Evolutionary conservation across 371 early-diverging fungal genomes (phyloP), one percentile per base, ranked within the genome.

Genomic region (Mortierella sp.): DNA sequence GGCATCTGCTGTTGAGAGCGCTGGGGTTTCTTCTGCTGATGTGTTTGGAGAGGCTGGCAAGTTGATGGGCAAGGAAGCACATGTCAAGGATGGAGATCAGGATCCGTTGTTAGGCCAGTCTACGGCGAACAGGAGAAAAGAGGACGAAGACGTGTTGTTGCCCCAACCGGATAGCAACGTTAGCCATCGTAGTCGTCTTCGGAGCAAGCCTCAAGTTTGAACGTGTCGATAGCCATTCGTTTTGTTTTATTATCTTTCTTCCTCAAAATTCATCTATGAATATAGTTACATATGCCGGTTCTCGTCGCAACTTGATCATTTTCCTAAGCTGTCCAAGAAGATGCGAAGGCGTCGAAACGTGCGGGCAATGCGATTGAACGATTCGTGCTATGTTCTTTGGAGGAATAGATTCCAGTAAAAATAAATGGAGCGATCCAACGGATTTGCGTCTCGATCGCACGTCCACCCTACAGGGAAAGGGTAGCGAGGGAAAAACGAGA

Each of bases 401-500:
- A 58, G 14, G 58, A 58, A 58, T 12, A 58, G 12, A 58, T n/a
- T 58, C 29, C 58, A 51, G 58, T 27, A 35, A 32, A 29, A 32
- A 16, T 35, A 5, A 60, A 7, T 41, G 21, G 21, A 6, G 51
- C 16, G 18, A 51, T 65, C 65, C 65, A 65, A 65, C 65, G 65
- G 65, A 65, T 65, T 65, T 65, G 65, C 41, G 38, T 65, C 65
- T 41, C 65, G 41, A 65, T 38, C 38, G 65, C 65, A 65, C 65
- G 65, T 65, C 65, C 65, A 32, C 38, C 6, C 16, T 35, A 21
- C 35, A 10, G 16, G 32, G 16, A 4, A 16, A 60, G 60, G 60
- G 51, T 21, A 21, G 16, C 41, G 6, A 41, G 6, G 32, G 32
- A 6, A 29, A 16, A 60, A 32, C 27, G 27, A 58, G 58, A 58